phyloP scores from a whole-genome alignment of 1,139 yeast genomes.

The Yamadazyma jaroonii region DNA sequence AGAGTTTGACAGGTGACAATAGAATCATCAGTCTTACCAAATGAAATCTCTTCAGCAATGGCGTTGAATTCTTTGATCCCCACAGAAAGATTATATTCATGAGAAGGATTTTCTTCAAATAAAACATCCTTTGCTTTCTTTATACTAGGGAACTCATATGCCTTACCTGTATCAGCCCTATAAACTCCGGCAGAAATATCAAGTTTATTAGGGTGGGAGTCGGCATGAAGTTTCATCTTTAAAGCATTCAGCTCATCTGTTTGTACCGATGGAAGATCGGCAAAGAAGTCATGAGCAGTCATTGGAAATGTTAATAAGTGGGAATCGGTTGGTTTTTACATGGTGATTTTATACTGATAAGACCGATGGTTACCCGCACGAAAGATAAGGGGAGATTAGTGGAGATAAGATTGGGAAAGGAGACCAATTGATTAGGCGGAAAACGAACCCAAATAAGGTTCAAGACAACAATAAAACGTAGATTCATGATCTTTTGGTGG shows the following conservation, averaged over 20 bases:
- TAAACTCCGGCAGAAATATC: slow-evolving; percentile 43
- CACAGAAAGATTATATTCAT: slow-evolving; percentile 38
- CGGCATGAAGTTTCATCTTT: slow-evolving; percentile 19
- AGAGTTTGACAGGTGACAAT: slow-evolving; percentile 37
- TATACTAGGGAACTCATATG: slow-evolving; percentile 32
- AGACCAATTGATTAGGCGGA: too few relatives aligned
- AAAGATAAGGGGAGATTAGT: too few relatives aligned
- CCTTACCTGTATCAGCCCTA: slow-evolving; percentile 27
- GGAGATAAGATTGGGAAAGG: too few relatives aligned
- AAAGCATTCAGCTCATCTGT: slow-evolving; percentile 11
- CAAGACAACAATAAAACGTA: too few relatives aligned
- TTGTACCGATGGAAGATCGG: neutral
- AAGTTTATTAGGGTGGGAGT: slow-evolving; percentile 26
- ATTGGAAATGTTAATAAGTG: too few relatives aligned
- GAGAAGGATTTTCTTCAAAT: slow-evolving; percentile 33
- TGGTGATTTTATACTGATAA: too few relatives aligned
- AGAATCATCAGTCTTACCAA: slow-evolving; percentile 26
- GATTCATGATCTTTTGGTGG: too few relatives aligned
- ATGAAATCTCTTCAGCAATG: slow-evolving; percentile 29
- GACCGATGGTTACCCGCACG: too few relatives aligned
- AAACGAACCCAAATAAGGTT: too few relatives aligned
- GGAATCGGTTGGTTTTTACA: too few relatives aligned
- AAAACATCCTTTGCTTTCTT: slow-evolving; percentile 29
- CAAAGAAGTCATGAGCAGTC: slow-evolving; percentile 3
- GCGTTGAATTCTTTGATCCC: slow-evolving; percentile 35